Base-by-base conservation (phyloP, 495 filamentous ascomycete species). In the Annulohypoxylon moriforme region DNA sequence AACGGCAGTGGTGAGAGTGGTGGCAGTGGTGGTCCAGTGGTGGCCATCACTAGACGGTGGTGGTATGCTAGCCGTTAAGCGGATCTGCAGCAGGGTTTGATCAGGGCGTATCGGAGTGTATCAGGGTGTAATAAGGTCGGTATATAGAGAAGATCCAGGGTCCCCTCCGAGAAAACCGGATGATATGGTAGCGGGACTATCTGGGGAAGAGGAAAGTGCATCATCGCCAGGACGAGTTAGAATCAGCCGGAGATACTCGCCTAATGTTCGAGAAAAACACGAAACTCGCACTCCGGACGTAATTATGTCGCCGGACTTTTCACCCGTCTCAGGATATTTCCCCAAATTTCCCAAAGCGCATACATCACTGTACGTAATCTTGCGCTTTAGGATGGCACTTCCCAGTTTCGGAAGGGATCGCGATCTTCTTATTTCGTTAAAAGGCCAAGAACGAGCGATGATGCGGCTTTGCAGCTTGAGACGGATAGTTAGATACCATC, bases 41-140 rank as follows among this genome's bases (percentile, higher is more conserved):
- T 42, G 20, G 66, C 57, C 66, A 58, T 61, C 49, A 69, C 65
- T 50, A 52, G 34, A 66, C 52, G 31, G 62, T 42, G 33, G 66
- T 62, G 52, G 59, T 47, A 57, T 64, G 60, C 66, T 73, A 69
- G 66, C 60, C 60, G 57, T 69, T 55, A 66, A 60, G 66, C 70
- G 71, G 71, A 73, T 73, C 71, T 73, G 71, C 71, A 69, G 66
- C 71, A 73, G 71, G 71, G 71, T 73, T 69, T 60, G 56, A 24
- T 64, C 49, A 60, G 38, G 61, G 58, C 50, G 66, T 66, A 61
- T 44, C 40, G 16, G 40, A n/a, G 16, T 44, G 40, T 44, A 13
- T 44, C 40, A 44, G 40, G 61, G 50, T 57, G 66, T 69, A 61
- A 60, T 66, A 66, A 64, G 49, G 66, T 62, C 71, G 71, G 71